A percentile compares a stretch with the other conserved stretches of the same genome.
These are phyloP conservation scores for Pugionium dolabratum DNA, from an alignment of 345 rosid species.

Conservation along the genomic window DNA sequence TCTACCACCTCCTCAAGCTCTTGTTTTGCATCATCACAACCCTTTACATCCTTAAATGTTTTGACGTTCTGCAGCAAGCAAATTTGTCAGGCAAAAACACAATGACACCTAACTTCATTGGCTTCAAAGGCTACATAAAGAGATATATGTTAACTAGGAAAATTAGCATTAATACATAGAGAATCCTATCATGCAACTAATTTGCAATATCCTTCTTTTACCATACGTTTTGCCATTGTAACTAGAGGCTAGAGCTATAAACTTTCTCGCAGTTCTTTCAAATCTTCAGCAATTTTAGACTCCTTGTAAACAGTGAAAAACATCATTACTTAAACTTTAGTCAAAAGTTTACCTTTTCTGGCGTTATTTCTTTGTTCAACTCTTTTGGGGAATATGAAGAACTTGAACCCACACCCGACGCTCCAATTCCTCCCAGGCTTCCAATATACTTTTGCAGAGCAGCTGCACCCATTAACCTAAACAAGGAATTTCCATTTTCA, in stretches of 20 bases:
- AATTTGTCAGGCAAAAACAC: conserved; percentile 31
- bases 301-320: conserved; percentile 22
- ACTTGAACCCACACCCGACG: conserved; percentile 96
- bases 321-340: conserved; percentile 2
- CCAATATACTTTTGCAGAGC: conserved; percentile 95
- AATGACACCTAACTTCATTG: background rate
- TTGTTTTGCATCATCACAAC: conserved; percentile 99
- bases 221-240: conserved; percentile 3
- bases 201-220: conserved; percentile 8
- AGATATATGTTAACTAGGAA: conserved; percentile 6
- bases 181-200: conserved; percentile 18
- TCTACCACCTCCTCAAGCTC: conserved; percentile 99
- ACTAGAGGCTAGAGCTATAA: background rate
- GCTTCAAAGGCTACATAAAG: conserved; percentile 14
- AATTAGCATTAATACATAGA: conserved; percentile 8
- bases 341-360: conserved; percentile 72
- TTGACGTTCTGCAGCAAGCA: conserved; percentile 76
- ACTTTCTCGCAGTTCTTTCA: background rate
- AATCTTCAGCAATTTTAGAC: background rate
- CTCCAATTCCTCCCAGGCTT: conserved; percentile 92
- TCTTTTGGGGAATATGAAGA: conserved; percentile 92
- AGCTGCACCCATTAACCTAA: conserved; percentile 93
- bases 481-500: conserved; percentile 26
- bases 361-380: conserved; percentile 84
- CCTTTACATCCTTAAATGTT: conserved; percentile 99